Percentiles rank a stretch among this genome's conserved stretches.
phyloP scores from a whole-genome alignment of 768 basidiomycete species.

The Sarcomyxa edulis region DNA sequence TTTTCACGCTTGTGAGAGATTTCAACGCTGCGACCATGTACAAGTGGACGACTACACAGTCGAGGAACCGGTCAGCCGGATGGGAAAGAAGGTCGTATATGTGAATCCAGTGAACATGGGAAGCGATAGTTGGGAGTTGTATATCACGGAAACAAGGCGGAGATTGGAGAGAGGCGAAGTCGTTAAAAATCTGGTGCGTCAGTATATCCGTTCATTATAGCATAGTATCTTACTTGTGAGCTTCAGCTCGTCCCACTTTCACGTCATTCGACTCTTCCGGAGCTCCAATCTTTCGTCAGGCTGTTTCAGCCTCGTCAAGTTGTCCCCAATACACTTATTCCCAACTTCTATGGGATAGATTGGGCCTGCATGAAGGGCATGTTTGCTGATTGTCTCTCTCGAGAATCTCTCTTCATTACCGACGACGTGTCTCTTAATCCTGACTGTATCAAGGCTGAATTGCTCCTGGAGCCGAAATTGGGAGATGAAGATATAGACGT shows the following conservation, averaged over 20 bases:
- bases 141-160: conserved; percentile 33
- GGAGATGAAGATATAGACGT: conserved; percentile 36
- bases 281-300: conserved; percentile 74
- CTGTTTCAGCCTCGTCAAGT: conserved; percentile 76
- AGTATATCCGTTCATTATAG: neutral
- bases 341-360: conserved; percentile 52
- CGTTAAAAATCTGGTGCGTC: conserved; percentile 61
- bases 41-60: conserved; percentile 31
- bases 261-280: conserved; percentile 85
- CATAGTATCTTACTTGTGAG: neutral
- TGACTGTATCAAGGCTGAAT: conserved; percentile 2
- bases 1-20: conserved; percentile 93
- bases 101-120: conserved; percentile 80
- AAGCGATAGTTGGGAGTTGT: conserved; percentile 43
- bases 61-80: conserved; percentile 30
- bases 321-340: conserved; percentile 73
- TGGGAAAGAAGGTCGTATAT: conserved; percentile 64
- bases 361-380: conserved; percentile 68
- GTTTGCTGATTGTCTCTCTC: conserved; percentile 56
- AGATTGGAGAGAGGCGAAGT: conserved; percentile 34
- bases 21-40: conserved; percentile 65
- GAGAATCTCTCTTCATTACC: conserved; percentile 4
- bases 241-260: conserved; percentile 74
- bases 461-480: neutral
- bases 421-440: conserved; percentile 5